Evolutionary conservation across 805 yeast genomes (phyloP).

Genomic region (Metschnikowia proteae): DNA sequence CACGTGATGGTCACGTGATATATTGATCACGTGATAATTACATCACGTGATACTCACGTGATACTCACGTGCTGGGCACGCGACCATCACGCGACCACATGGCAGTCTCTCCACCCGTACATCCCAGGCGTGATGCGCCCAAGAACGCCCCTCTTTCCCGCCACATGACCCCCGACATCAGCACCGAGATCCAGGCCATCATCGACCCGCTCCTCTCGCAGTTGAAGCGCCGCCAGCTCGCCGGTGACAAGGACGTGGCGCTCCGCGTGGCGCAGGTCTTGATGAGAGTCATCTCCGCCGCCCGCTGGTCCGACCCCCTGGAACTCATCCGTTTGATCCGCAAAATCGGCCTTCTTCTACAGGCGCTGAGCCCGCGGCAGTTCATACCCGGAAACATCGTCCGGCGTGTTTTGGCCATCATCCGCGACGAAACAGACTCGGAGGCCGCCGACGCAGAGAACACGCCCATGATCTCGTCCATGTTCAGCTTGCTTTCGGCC

Average conservation of each 20-base stretch:
- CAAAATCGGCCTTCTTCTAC: slow-evolving; percentile 63
- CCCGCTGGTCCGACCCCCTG: slow-evolving; percentile 78
- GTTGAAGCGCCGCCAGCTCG: slow-evolving; percentile 79
- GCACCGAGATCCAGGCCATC: slow-evolving; percentile 33
- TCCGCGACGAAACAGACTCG: slow-evolving; percentile 78
- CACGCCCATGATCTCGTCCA: slow-evolving; percentile 61
- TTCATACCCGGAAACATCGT: slow-evolving; percentile 87
- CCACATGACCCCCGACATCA: neutral
- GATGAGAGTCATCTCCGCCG: slow-evolving; percentile 83
- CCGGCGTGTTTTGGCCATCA: slow-evolving; percentile 79
- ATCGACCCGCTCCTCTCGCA: slow-evolving; percentile 41
- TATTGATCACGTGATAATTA: too few relatives aligned
- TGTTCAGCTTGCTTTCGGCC: slow-evolving; percentile 81
- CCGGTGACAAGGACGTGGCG: slow-evolving; percentile 80
- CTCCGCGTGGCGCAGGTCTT: slow-evolving; percentile 81
- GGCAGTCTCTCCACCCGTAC: too few relatives aligned
- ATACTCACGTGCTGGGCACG: too few relatives aligned
- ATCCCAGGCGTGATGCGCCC: neutral
- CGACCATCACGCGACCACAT: too few relatives aligned
- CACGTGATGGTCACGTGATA: too few relatives aligned
- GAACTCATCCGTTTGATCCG: slow-evolving; percentile 72
- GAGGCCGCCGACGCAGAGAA: slow-evolving; percentile 43
- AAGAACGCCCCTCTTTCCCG: neutral
- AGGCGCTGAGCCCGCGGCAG: slow-evolving; percentile 83
- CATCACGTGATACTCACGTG: too few relatives aligned